Evolutionary conservation across 805 yeast species (phyloP), one percentile per base, ranked within the genome.

Genomic region (Tetrapisispora arboricola): DNA sequence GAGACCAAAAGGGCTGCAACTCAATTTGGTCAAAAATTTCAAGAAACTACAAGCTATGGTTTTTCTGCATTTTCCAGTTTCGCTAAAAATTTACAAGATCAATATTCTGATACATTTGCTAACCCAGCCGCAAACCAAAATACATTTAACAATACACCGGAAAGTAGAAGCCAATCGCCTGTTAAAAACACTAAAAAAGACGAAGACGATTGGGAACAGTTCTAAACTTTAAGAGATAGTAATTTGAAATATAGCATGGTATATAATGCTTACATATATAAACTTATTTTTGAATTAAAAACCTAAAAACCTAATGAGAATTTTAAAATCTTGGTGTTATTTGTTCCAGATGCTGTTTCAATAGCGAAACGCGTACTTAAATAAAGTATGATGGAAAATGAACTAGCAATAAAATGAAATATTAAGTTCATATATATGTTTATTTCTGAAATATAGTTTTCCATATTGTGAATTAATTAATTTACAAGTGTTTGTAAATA

Each of bases 1-100:
- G 94, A 86, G 55, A 92, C 97, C 4, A 78, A 74, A 47, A 76
- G 86, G 50, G 97, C 97, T n/a, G 84, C 94, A 74, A 80, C 85
- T 44, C 96, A 92, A 67, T 92, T 90, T 66, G 96, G 96, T 36
- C 94, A 84, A 58, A 86, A 79, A 56, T 83, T 90, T 66, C 94
- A 84, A 59, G 94, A 87, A 48, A 85, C 96, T 1, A 83, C 94
- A 26, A 73, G 69, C 45, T 77, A 76, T 49, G 84, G 94, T 21
- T 78, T 76, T 40, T 81, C 79, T 48, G 78, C 80, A n/a, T 71
- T 75, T 53, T 71, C 69, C 46, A 66, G 68, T 15, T 76, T 78
- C 55, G 78, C 86, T 2, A 70, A 58, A 49, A 58, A 62, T 49
- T 46, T 61, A 20, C 61, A 61, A 38, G 56, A 54, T 15, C 64